A percentile compares a stretch with the other conserved stretches of the same genome.
These are phyloP conservation scores for Fraxinus anomala DNA, from an alignment of 257 asterid species.

Conservation along the genomic window DNA sequence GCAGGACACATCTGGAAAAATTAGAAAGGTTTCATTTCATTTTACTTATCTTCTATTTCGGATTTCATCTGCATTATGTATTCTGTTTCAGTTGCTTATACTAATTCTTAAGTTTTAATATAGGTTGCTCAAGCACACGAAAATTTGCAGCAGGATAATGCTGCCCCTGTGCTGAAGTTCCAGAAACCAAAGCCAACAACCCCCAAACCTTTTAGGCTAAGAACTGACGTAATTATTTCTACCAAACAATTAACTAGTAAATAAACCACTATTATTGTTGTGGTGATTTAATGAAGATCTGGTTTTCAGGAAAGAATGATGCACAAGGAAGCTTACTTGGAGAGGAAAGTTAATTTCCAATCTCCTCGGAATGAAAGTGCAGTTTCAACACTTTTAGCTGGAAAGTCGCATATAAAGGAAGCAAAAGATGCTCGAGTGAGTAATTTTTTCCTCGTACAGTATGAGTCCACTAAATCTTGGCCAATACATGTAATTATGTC, in stretches of 20 bases:
- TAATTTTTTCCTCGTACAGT: background rate
- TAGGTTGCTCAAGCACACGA: constrained; percentile 30
- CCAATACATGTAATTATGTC: background rate
- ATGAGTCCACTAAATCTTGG: background rate
- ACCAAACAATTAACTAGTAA: background rate
- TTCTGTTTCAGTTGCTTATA: constrained; percentile 8
- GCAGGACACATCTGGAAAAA: constrained; percentile 19
- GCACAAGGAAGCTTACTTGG: constrained; percentile 50
- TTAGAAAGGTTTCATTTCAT: constrained; percentile 30
- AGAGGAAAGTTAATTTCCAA: constrained; percentile 30
- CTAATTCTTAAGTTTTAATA: background rate
- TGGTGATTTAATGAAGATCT: background rate
- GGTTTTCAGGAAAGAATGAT: constrained; percentile 49
- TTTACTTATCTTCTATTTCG: background rate
- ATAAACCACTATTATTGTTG: background rate
- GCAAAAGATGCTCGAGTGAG: constrained; percentile 30
- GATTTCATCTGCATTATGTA: background rate
- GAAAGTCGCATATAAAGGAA: constrained; percentile 26
- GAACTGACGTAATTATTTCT: constrained; percentile 47
- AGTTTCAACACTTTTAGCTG: constrained; percentile 17
- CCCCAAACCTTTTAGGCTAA: constrained; percentile 57
- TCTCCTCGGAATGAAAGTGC: constrained; percentile 24
- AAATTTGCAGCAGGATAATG: constrained; percentile 20
- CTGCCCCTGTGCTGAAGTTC: constrained; percentile 31
- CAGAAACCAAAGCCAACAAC: constrained; percentile 49